Evolutionary conservation across 2,329 filamentous ascomycete genomes (phyloP), one percentile per base, ranked within the genome.

Genomic region (Botryotinia narcissicola): DNA sequence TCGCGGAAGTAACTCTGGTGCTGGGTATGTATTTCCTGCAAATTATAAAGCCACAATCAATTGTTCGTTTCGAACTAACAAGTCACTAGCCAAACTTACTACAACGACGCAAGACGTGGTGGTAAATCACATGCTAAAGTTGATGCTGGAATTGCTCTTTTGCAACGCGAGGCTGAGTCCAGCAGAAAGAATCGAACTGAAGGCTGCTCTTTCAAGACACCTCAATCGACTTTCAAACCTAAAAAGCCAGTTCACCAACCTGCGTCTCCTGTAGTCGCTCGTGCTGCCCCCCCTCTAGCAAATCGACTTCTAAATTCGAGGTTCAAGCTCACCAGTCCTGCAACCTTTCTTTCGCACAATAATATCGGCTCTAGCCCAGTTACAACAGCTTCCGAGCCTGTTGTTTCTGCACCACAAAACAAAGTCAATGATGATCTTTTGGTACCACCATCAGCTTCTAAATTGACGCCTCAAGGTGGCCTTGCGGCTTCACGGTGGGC

Each of bases 141-240:
- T 57, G 64, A 70, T 46, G 35, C 37, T 20, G 73, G 71, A 5
- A 66, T 74, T 67, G 72, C 68, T 42, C 71, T 60, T 32, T 61
- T 71, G 14, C 68, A 71, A 42, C 40, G 40, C 14, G 51, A 71
- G 40, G 61, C 68, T 32, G 42, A 60, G 18, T 37, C 32, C 46
- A 60, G 69, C 42, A 71, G 51, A 46, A 44, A 35, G 14, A 25
- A 63, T 32, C 44, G n/a, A 64, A 54, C 42, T 48, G 62, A 10
- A 63, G 72, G 44, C 40, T 20, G 42, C 32, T 63, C 64, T 29
- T 44, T 68, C 6, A 73, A 62, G 59, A 22, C 54, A 16, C 46
- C 57, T 20, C 35, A 22, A 25, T 70, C 16, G 29, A 61, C 54
- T 12, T 25, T 60, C 37, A 62, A 25, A 25, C 16, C 42, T 42